phyloP scores from a whole-genome alignment of 345 rosid genomes.

The Melastoma malabathricum region DNA sequence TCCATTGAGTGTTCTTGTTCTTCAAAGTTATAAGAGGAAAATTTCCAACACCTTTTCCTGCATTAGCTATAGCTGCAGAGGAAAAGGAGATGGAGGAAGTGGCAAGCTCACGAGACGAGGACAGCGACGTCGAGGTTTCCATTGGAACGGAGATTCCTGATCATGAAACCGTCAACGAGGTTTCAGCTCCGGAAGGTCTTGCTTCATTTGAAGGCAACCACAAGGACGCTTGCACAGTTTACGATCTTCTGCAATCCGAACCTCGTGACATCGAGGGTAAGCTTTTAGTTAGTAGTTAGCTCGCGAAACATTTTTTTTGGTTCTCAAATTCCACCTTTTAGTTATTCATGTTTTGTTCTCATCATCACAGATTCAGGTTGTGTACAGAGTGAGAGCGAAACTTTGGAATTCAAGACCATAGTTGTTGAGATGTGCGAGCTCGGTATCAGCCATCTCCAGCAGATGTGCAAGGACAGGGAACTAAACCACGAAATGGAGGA shows the following conservation, averaged over 20 bases:
- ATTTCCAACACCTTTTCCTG: no score
- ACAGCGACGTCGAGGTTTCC: slow-evolving; percentile 56
- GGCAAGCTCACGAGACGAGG: slow-evolving; percentile 31
- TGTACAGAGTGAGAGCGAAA: slow-evolving; percentile 25
- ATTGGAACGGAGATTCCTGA: slow-evolving; percentile 88
- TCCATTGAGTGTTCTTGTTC: no score
- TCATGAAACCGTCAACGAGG: slow-evolving; percentile 43
- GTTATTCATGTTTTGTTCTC: no score
- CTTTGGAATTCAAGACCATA: slow-evolving; percentile 32
- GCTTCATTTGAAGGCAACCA: slow-evolving; percentile 11
- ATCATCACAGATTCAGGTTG: no score
- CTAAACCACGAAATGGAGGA: slow-evolving; percentile 38
- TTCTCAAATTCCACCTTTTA: no score
- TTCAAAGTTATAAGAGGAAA: no score
- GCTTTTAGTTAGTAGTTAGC: no score
- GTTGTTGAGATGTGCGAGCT: slow-evolving; percentile 14
- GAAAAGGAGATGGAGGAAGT: slow-evolving; percentile 16
- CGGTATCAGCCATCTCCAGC: neutral
- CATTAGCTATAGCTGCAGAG: no score
- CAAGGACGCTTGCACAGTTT: slow-evolving; percentile 17
- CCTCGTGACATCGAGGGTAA: no score
- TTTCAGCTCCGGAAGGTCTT: slow-evolving; percentile 19
- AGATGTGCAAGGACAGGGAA: slow-evolving; percentile 19
- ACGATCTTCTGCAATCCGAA: slow-evolving; percentile 5
- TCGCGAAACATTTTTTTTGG: no score